phyloP scores from a whole-genome alignment of 306 rosid species.

The Lathyrus tuberosus region DNA sequence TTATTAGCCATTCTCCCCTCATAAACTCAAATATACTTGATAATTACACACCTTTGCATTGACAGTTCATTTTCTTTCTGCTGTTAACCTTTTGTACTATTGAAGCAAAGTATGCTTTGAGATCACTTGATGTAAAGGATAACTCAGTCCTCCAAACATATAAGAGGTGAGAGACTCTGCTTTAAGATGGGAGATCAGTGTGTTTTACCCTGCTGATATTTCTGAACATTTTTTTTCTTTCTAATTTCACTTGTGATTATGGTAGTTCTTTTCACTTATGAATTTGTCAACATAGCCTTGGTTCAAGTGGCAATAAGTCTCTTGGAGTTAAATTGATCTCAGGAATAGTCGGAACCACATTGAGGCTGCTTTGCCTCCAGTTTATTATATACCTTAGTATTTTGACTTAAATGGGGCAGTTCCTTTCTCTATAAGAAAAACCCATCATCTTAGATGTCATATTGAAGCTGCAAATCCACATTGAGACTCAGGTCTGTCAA shows the following conservation, averaged over 20 bases:
- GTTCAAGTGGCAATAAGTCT: slow-evolving; percentile 13
- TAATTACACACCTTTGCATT: background rate
- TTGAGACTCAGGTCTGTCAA: background rate
- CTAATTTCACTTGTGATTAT: slow-evolving; percentile 7
- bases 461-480: background rate
- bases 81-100: slow-evolving; percentile 12
- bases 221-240: background rate
- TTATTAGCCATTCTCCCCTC: background rate
- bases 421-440: background rate
- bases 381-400: background rate
- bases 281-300: background rate
- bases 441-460: background rate
- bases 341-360: background rate
- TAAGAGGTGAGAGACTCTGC: background rate
- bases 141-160: background rate
- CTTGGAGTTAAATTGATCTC: slow-evolving; percentile 16
- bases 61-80: slow-evolving; percentile 7
- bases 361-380: slow-evolving; percentile 15
- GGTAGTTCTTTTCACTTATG: slow-evolving; percentile 1
- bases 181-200: slow-evolving; percentile 6
- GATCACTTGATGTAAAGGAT: background rate
- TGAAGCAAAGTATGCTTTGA: background rate
- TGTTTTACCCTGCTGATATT: slow-evolving; percentile 5
- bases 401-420: background rate
- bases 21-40: slow-evolving; percentile 6